A percentile compares a stretch with the other conserved stretches of the same genome.
These are phyloP conservation scores for Pseudofabraea citricarpa DNA, from an alignment of 2,329 filamentous ascomycete genomes.

Conservation along the genomic window DNA sequence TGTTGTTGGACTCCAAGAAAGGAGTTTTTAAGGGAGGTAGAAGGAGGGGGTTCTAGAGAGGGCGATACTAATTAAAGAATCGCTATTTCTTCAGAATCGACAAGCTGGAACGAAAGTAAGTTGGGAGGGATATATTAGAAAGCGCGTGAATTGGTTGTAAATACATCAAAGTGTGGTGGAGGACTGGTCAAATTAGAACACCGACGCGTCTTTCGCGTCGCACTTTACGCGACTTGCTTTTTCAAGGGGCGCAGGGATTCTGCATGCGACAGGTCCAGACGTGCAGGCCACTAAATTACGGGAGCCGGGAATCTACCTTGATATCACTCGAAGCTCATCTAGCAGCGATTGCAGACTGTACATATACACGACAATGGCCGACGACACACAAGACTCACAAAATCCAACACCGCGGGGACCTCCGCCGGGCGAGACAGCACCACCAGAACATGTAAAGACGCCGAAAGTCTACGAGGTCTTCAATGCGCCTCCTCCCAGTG, in stretches of 20 bases:
- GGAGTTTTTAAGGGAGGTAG: slow-evolving; percentile 5
- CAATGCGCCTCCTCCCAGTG: slow-evolving; percentile 22
- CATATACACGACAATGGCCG: too few species aligned
- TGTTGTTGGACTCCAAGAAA: slow-evolving; percentile 14
- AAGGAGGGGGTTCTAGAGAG: slow-evolving; percentile 4
- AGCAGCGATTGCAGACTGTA: not conserved
- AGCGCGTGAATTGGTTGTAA: too few species aligned
- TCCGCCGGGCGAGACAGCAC: slow-evolving; percentile 30
- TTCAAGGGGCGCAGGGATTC: not conserved
- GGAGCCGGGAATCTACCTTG: slow-evolving; percentile 3
- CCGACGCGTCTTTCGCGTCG: not conserved
- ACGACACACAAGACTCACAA: slow-evolving; percentile 29
- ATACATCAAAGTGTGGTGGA: too few species aligned
- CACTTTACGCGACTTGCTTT: not conserved
- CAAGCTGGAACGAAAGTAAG: too few species aligned
- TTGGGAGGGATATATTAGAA: too few species aligned
- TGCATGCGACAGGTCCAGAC: not conserved
- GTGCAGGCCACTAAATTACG: not conserved
- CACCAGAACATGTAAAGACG: slow-evolving; percentile 28
- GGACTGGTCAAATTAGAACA: too few species aligned
- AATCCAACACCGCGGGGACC: slow-evolving; percentile 22
- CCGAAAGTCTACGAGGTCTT: slow-evolving; percentile 37
- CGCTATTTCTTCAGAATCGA: slow-evolving; percentile 4
- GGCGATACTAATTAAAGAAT: slow-evolving; percentile 25
- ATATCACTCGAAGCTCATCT: not conserved